phyloP scores from a whole-genome alignment of 176 grass and related monocot genomes.

The Carex kokanica region DNA sequence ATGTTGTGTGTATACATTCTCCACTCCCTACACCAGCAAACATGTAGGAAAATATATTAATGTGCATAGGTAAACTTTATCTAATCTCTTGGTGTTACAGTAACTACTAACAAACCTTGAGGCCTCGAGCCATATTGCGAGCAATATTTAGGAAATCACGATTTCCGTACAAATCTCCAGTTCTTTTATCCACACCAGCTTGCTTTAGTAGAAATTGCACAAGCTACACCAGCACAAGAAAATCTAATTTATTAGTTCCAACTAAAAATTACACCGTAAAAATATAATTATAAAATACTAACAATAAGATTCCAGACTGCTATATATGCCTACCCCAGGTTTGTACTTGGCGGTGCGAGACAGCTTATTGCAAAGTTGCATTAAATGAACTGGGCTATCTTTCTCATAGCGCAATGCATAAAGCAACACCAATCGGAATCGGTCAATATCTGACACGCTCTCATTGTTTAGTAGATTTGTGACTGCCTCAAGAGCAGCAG shows the following conservation, averaged over 20 bases:
- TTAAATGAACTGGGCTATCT: constrained; percentile 97
- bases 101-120: constrained; percentile 60
- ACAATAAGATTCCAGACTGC: constrained; percentile 29
- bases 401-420: constrained; percentile 98
- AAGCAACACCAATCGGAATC: constrained; percentile 77
- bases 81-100: constrained; percentile 16
- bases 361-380: constrained; percentile 99
- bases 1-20: constrained; percentile 97
- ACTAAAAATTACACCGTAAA: background rate
- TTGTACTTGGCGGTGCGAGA: constrained; percentile 96
- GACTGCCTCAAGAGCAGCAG: constrained; percentile 82
- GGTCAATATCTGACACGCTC: constrained; percentile 83
- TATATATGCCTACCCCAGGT: constrained; percentile 64
- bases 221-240: constrained; percentile 54
- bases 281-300: constrained; percentile 14
- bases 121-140: constrained; percentile 95
- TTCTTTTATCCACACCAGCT: constrained; percentile 92
- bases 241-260: background rate
- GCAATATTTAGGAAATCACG: constrained; percentile 96
- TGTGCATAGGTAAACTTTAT: constrained; percentile 6
- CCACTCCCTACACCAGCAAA: constrained; percentile 73
- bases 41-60: constrained; percentile 22
- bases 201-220: constrained; percentile 96
- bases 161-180: constrained; percentile 86
- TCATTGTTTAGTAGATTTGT: constrained; percentile 87